Evolutionary conservation across 257 asterid species (phyloP), one percentile per base, ranked within the genome.

Genomic region (Thymus mandschuricus): DNA sequence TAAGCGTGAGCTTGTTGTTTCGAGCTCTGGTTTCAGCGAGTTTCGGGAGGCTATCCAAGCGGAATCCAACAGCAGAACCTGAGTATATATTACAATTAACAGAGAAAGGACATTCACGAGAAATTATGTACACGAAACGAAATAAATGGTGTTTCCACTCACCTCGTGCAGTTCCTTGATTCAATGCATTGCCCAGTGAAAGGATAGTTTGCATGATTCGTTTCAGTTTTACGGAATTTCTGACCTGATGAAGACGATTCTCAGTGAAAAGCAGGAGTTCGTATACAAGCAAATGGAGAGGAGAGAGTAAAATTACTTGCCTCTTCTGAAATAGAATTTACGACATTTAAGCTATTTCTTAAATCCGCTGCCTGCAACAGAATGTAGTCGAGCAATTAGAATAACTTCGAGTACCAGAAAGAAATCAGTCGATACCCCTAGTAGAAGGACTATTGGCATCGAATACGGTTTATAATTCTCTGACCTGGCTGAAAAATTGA

Each of bases 151-250:
- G 5, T 29, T 70, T 33, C 51, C 34, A 75, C 83, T 71, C 41
- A 88, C 98, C 98, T 79, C 96, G 89, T 56, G 97, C 97, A 44
- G 97, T 92, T 80, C 98, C 98, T 28, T 88, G 89, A 84, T 92
- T 92, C 66, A 92, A 85, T 75, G 95, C 96, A 85, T 92, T 92
- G 48, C 97, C 98, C 75, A 92, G 66, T 38, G 91, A 83, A 69
- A 92, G 97, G 80, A 92, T 83, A 62, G 95, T 83, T 74, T 84
- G 92, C 91, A 92, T 87, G 78, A 90, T 83, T 72, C 95, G 86
- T 77, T 87, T 92, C 81, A 92, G 82, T 80, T 90, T 92, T 60
- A 86, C 83, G 7, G 98, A 92, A 69, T 59, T 83, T 69, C 90
- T 85, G 79, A 90, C 90, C 98, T 92, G 96, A 70, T 82, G 49